Evolutionary conservation across 305 asterid species (phyloP).

Genomic region (Ajuga reptans): DNA sequence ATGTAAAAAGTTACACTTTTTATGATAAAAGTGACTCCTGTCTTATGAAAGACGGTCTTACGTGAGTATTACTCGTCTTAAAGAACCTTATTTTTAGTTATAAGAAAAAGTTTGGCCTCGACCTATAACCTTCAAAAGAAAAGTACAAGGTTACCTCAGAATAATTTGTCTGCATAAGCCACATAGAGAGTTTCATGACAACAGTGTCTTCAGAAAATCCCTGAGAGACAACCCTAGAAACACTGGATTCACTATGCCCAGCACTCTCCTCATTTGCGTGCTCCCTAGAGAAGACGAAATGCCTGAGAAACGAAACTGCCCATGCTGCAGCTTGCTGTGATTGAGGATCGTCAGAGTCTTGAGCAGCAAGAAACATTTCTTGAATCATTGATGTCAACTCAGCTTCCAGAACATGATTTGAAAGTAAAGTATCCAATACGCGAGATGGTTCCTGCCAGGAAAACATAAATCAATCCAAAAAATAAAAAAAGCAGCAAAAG

Average conservation of each 20-base stretch:
- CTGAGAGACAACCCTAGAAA: constrained; percentile 43
- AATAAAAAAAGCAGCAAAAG: constrained; percentile 10
- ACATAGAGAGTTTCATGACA: constrained; percentile 69
- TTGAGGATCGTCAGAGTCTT: constrained; percentile 60
- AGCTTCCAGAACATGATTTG: constrained; percentile 52
- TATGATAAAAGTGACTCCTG: too few species aligned
- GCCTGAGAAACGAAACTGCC: constrained; percentile 81
- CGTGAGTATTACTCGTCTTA: not conserved
- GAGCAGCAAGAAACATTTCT: constrained; percentile 74
- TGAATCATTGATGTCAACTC: constrained; percentile 57
- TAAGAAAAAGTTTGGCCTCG: constrained; percentile 1
- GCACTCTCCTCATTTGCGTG: constrained; percentile 35
- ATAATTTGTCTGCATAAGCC: constrained; percentile 66
- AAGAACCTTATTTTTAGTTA: not conserved
- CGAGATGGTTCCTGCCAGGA: constrained; percentile 48
- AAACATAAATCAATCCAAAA: constrained; percentile 17
- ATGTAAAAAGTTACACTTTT: too few species aligned
- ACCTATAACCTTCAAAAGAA: not conserved
- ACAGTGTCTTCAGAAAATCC: constrained; percentile 59
- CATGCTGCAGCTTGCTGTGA: constrained; percentile 79
- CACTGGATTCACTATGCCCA: constrained; percentile 35
- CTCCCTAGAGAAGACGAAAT: constrained; percentile 46
- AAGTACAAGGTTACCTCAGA: constrained; percentile 44
- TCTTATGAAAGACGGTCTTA: too few species aligned
- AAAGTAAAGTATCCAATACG: constrained; percentile 45